Base-by-base conservation (phyloP, 306 rosid genomes). In the Pachyrhizus erosus region DNA sequence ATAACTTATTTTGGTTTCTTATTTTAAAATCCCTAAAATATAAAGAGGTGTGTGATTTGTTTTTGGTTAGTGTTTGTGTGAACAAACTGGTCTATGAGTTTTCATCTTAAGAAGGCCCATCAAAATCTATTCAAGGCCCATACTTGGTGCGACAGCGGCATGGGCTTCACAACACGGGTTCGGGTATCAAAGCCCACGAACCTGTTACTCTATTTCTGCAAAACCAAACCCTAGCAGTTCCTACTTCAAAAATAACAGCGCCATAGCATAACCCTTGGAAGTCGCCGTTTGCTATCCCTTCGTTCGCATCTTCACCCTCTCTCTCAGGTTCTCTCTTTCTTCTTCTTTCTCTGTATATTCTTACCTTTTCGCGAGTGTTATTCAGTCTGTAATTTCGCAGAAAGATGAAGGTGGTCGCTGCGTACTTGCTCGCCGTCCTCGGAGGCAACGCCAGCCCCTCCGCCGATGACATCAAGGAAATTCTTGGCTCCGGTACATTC, bases 371-470 rank as follows among this genome's bases (percentile, higher is more conserved):
- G 0, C 17, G 8, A 26, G 9, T 45, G 1, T 65, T 18, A 20
- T 31, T 21, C 3, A 21, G 78, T 27, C 10, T 26, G 11, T 15
- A 76, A 39, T 46, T 73, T 70, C 0, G 46, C 75, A 62, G 84
- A 81, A 87, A 72, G 60, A 91, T 91, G 94, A 91, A 91, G 92
- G 90, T 87, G 6, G 64, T 91, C 1, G 94, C 92, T 29, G 92
- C 92, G 0, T 91, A 91, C 40, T 68, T 91, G 87, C 78, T 91
- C 4, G 92, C 92, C 52, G 91, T 87, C 2, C 82, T 91, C 43
- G 92, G 94, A 15, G 94, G 94, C 75, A 86, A 89, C 84, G 3
- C 65, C 54, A 58, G 37, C 46, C 94, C 94, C 18, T 87, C 89
- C 9, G 66, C 84, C 29, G 51, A 37, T 3, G 87, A 73, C 51